Percentiles rank a stretch among this genome's conserved stretches.
These are phyloP conservation scores for Paratinospora sagittata DNA, from an alignment of 164 flowering plant genomes.

Conservation along the genomic window DNA sequence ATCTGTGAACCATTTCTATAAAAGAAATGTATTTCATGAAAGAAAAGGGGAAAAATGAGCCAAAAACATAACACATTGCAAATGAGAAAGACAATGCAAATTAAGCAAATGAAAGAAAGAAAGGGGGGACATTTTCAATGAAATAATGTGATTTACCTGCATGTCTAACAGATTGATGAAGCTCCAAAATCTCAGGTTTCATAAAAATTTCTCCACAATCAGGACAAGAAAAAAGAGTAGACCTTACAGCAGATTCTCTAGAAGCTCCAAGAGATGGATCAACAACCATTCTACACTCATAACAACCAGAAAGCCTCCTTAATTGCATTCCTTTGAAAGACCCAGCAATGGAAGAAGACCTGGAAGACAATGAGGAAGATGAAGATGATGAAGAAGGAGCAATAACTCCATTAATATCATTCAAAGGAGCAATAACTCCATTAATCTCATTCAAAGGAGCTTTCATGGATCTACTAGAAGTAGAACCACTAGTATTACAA, in stretches of 20 bases:
- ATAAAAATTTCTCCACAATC: constrained; percentile 77
- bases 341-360: constrained; percentile 28
- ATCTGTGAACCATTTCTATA: not conserved
- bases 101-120: not conserved
- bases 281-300: constrained; percentile 83
- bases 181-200: constrained; percentile 69
- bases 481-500: constrained; percentile 13
- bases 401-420: constrained; percentile 32
- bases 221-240: constrained; percentile 58
- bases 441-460: constrained; percentile 35
- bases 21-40: not conserved
- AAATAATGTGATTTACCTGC: constrained; percentile 49
- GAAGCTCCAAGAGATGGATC: constrained; percentile 69
- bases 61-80: not conserved
- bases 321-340: constrained; percentile 67
- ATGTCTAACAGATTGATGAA: constrained; percentile 81
- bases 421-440: constrained; percentile 25
- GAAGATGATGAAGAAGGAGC: too few relatives aligned
- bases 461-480: constrained; percentile 43
- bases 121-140: not conserved
- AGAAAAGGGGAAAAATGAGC: not conserved
- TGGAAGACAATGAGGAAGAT: constrained; percentile 12
- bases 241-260: constrained; percentile 59
- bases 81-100: not conserved
- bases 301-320: constrained; percentile 78